Evolutionary conservation across 768 basidiomycete genomes (phyloP).

Genomic region (Cystobasidium ongulense): DNA sequence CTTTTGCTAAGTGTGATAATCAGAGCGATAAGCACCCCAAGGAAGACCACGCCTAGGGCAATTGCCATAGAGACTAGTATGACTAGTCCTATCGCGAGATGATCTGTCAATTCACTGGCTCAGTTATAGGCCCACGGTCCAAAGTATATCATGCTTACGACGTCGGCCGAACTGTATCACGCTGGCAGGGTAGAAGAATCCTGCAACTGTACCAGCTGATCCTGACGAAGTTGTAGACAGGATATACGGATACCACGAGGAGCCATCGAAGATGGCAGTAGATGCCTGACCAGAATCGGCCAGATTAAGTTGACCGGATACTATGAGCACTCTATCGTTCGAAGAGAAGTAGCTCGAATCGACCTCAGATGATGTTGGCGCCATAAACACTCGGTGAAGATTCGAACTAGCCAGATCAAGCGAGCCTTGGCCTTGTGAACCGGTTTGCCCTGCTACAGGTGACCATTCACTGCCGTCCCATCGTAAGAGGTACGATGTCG

Average conservation of each 20-base stretch:
- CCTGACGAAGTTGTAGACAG: constrained; percentile 61
- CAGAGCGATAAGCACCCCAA: constrained; percentile 73
- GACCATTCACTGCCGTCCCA: constrained; percentile 80
- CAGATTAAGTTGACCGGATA: constrained; percentile 68
- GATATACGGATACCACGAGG: constrained; percentile 71
- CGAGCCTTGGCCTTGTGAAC: constrained; percentile 13
- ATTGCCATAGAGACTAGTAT: constrained; percentile 97
- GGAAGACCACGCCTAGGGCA: constrained; percentile 83
- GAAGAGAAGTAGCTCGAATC: constrained; percentile 66
- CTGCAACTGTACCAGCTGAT: constrained; percentile 60
- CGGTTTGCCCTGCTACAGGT: constrained; percentile 52
- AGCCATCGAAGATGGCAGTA: constrained; percentile 77
- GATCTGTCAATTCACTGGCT: constrained; percentile 58
- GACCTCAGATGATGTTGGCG: constrained; percentile 65
- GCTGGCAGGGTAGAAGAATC: constrained; percentile 72
- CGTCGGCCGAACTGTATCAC: constrained; percentile 62
- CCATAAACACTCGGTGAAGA: constrained; percentile 77
- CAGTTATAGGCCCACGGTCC: too few relatives aligned
- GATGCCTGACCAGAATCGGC: constrained; percentile 69
- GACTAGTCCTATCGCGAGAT: constrained; percentile 83
- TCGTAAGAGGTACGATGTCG: constrained; percentile 63
- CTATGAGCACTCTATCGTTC: constrained; percentile 76
- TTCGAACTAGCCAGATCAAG: constrained; percentile 48
- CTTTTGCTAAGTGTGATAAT: constrained; percentile 81
- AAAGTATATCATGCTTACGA: constrained; percentile 17